Evolutionary conservation across 1,284 basidiomycete species (phyloP), one percentile per base, ranked within the genome.

Genomic region (Ceratorhiza oryzae-sativae): DNA sequence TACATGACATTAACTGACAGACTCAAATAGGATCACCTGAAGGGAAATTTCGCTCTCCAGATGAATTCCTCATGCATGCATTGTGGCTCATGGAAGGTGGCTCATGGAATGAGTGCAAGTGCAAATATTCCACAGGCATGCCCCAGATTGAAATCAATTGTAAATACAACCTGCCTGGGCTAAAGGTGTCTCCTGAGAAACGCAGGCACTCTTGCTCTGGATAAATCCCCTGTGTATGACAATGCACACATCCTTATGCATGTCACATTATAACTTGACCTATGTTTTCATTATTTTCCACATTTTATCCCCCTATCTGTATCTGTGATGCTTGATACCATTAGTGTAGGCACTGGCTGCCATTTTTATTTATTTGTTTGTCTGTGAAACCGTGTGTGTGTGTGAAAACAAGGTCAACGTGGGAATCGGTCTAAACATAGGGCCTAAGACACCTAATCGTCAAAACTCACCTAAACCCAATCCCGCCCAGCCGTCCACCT

Each of bases 1-100:
- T 13, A 15, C 20, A 18, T 56, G 34, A 34, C 41, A 15, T 27
- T 36, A 27, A 13, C 61, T 53, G 9, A 65, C 48, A 10, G 3
- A 15, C 4, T 59, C 5, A 18, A 10, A 23, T 59, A 59, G 67
- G 67, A 32, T 25, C 55, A 3, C 30, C 23, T n/a, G 4, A 15
- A 5, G 34, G 23, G 13, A 25, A 2, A 34, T 70, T 70, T 15
- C 67, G 67, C 25, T 70, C 67, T n/a, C 55, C 55, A 20, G 46
- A 59, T 58, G 67, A 70, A 27, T 70, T 70, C 34, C 18, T 23
- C 20, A 13, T 45, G 10, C 67, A 70, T 70, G 67, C 55, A 6
- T 15, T 46, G 4, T 70, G 67, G 67, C 42, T 70, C 1, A 56
- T 70, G 42, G n/a, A 27, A n/a, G 67, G 55, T 20, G 55, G 23